Base-by-base conservation (phyloP, 768 basidiomycete genomes). In the Podaxis sp. region DNA sequence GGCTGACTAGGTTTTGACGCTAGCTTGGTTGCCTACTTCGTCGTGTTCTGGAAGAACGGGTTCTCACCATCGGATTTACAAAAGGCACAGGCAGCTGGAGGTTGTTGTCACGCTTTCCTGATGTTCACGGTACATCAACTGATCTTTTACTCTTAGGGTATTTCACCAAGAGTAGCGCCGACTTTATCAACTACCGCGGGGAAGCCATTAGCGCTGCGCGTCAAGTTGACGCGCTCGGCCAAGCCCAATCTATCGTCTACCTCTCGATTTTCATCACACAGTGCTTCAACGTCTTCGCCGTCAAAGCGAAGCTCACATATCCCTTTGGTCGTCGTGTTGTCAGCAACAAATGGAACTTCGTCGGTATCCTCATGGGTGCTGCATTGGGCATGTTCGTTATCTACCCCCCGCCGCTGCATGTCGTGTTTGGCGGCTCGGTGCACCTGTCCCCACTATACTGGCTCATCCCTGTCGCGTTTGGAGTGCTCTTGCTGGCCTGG, bases 281-380 rank as follows among this genome's bases (percentile, higher is more conserved):
- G 69, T 88, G 86, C 70, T 88, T 87, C 77, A 88, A 88, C 66
- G 86, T 88, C 33, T 88, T 86, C 65, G 86, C 86, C 0, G 86
- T 89, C 37, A 88, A 87, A 75, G 86, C 86, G 29, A 80, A 77
- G 62, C 80, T 87, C 68, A 77, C 79, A 9, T 82, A 79, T 72
- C 88, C 88, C n/a, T 89, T 89, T 73, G 87, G 87, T 55, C 76
- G 72, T 52, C 78, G 76, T 33, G 76, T 80, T 43, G 70, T 88
- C 55, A 76, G 79, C 51, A 89, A 89, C 76, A 78, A 78, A 64
- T 86, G 80, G 75, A 89, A 88, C 72, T 88, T 89, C 64, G 74
- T 76, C 33, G 87, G 86, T 17, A 87, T 89, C 63, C 38, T 87
- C 24, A 82, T 76, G 0, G 87, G 87, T 13, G 87, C 85, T 13